phyloP scores from a whole-genome alignment of 179 eudicot species.

The Corrigiola litoralis region DNA sequence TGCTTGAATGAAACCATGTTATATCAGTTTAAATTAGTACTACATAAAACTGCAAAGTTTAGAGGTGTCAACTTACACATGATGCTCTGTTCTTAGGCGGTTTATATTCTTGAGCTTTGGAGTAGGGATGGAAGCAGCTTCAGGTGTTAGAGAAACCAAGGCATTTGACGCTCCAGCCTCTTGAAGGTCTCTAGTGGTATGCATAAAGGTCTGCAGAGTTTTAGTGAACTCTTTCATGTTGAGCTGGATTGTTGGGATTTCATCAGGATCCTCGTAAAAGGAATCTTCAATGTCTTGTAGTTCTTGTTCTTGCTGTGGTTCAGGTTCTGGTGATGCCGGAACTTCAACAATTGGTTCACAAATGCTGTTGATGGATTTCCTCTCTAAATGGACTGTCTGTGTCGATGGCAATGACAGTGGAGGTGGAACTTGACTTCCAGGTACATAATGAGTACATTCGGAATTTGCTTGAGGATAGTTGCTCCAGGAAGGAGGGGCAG shows the following conservation, averaged over 20 bases:
- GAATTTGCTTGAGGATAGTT: conserved; percentile 13
- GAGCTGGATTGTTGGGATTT: conserved; percentile 43
- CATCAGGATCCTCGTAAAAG: conserved; percentile 39
- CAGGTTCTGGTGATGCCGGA: conserved; percentile 74
- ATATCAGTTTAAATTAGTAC: not conserved
- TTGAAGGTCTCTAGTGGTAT: conserved; percentile 41
- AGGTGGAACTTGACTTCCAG: conserved; percentile 11
- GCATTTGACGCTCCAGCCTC: conserved; percentile 42
- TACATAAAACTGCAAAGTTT: not conserved
- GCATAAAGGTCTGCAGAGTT: conserved; percentile 43
- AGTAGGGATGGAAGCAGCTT: conserved; percentile 54
- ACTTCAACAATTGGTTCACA: conserved; percentile 76
- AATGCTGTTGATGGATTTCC: conserved; percentile 15
- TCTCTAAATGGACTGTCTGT: conserved; percentile 22
- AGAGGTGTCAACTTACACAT: conserved; percentile 48
- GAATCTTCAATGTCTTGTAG: conserved; percentile 38
- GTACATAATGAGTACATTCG: not conserved
- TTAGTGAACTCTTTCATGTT: conserved; percentile 36
- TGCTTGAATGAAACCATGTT: not conserved
- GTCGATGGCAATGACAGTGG: conserved; percentile 21
- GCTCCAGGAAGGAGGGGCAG: conserved; percentile 24
- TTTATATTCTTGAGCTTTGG: conserved; percentile 66
- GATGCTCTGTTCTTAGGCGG: conserved; percentile 63
- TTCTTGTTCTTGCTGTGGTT: conserved; percentile 26
- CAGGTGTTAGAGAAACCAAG: conserved; percentile 49